Conservation (phyloP, 495 filamentous ascomycete species). For the Xylaria curta region DNA sequence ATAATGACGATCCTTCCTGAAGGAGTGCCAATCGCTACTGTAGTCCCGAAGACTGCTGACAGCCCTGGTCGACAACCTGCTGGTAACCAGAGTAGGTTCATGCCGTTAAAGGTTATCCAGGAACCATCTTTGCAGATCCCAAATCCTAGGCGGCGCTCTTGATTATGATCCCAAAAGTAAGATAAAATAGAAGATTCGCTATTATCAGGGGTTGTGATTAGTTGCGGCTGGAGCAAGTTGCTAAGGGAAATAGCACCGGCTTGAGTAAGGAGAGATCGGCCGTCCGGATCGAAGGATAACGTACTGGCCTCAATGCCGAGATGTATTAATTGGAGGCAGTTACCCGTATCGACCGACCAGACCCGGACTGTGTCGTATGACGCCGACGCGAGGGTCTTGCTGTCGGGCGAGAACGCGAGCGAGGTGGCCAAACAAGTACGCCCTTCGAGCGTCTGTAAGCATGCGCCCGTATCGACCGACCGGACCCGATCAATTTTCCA, state of each 20-base stretch:
- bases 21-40: slow-evolving; percentile 27
- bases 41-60: slow-evolving; percentile 31
- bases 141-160: background rate
- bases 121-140: slow-evolving; percentile 17
- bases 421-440: slow-evolving; percentile 33
- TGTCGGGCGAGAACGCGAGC: slow-evolving; percentile 49
- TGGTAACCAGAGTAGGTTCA: slow-evolving; percentile 43
- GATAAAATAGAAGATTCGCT: background rate
- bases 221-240: too few relatives aligned
- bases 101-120: slow-evolving; percentile 39
- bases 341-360: slow-evolving; percentile 44
- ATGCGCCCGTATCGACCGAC: slow-evolving; percentile 26
- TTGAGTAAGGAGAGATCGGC: background rate
- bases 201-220: background rate
- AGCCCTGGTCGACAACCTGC: slow-evolving; percentile 34
- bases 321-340: background rate
- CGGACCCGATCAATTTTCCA: too few relatives aligned
- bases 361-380: slow-evolving; percentile 48
- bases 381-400: slow-evolving; percentile 40
- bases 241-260: slow-evolving; percentile 35
- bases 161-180: slow-evolving; percentile 22
- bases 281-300: slow-evolving; percentile 14
- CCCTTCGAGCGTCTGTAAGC: slow-evolving; percentile 32
- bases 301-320: background rate
- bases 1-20: slow-evolving; percentile 21